Percentiles rank a stretch among this genome's conserved stretches.
These are phyloP conservation scores for Hyparrhenia diplandra DNA, from an alignment of 176 grass and related monocot species.

Conservation along the genomic window DNA sequence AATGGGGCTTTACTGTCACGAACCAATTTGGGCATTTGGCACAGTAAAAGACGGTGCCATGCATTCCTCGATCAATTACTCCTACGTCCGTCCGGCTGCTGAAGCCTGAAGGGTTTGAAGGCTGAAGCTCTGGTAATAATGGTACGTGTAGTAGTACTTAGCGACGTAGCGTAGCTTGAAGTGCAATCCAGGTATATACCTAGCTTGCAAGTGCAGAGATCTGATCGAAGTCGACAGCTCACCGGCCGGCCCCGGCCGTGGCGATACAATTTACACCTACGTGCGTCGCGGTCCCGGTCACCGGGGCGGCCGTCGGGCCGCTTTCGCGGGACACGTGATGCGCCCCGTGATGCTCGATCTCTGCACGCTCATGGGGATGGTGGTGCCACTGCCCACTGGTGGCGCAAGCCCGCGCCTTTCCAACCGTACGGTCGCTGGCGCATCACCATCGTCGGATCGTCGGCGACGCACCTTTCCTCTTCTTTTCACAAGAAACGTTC, in stretches of 20 bases:
- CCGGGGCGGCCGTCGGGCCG: background rate
- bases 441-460: background rate
- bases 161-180: conserved; percentile 7
- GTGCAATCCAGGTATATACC: conserved; percentile 30
- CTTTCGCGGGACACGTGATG: background rate
- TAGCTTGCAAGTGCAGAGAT: background rate
- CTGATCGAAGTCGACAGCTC: conserved; percentile 16
- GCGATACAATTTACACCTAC: background rate
- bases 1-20: background rate
- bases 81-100: background rate
- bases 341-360: too few relatives aligned
- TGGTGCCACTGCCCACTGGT: background rate
- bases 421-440: background rate
- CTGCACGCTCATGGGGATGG: background rate
- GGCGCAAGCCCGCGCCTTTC: background rate
- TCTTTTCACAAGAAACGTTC: too few relatives aligned
- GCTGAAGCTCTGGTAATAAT: background rate
- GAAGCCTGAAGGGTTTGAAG: background rate
- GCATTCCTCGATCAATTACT: background rate
- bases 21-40: background rate
- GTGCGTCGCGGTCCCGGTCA: too few relatives aligned
- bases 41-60: background rate
- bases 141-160: background rate
- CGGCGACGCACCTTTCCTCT: background rate
- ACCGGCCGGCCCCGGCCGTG: background rate